Conservation (phyloP, 139 green algal genomes). For the Picochlorum sp. region DNA sequence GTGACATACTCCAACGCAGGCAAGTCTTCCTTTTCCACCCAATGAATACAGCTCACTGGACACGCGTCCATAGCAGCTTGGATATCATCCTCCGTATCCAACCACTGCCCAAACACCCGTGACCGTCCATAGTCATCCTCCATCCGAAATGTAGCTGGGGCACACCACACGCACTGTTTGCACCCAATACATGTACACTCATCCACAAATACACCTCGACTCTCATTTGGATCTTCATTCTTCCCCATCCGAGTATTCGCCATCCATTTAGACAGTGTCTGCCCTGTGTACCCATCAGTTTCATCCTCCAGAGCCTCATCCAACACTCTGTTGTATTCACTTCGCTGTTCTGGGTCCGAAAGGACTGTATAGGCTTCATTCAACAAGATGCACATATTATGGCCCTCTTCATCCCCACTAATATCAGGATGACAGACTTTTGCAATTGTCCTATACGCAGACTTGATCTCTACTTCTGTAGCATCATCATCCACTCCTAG, state of each 20-base stretch:
- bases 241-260: slow-evolving; percentile 53
- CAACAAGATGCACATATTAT: slow-evolving; percentile 77
- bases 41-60: slow-evolving; percentile 83
- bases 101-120: slow-evolving; percentile 64
- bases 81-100: slow-evolving; percentile 66
- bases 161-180: slow-evolving; percentile 73
- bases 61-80: slow-evolving; percentile 56
- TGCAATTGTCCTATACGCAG: slow-evolving; percentile 55
- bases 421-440: slow-evolving; percentile 70
- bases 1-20: slow-evolving; percentile 71
- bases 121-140: slow-evolving; percentile 60
- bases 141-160: slow-evolving; percentile 70
- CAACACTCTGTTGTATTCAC: slow-evolving; percentile 43
- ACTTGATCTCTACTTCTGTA: slow-evolving; percentile 57
- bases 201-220: slow-evolving; percentile 75
- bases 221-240: slow-evolving; percentile 51
- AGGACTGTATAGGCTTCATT: slow-evolving; percentile 60
- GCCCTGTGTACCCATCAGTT: slow-evolving; percentile 60
- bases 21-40: slow-evolving; percentile 66
- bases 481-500: slow-evolving; percentile 39
- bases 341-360: slow-evolving; percentile 37
- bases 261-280: slow-evolving; percentile 72
- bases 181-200: slow-evolving; percentile 81
- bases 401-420: slow-evolving; percentile 44
- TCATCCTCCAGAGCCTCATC: slow-evolving; percentile 43